phyloP scores from a whole-genome alignment of 2,329 filamentous ascomycete species.

The Chaetoscypha palmicola region DNA sequence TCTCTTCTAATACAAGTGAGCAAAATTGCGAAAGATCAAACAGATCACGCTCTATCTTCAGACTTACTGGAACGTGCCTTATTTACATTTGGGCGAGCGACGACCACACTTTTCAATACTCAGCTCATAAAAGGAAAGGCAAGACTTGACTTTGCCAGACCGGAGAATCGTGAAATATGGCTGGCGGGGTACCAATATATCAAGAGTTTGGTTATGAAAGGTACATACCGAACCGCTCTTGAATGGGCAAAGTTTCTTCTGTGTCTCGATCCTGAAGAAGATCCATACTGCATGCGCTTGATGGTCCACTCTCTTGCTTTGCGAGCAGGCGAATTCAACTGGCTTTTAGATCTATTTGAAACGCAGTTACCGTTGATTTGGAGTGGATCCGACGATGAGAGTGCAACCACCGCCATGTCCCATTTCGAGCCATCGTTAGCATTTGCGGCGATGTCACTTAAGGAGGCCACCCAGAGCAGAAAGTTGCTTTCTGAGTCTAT shows the following conservation, averaged over 20 bases:
- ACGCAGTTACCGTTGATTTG: slow-evolving; percentile 38
- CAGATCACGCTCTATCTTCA: slow-evolving; percentile 76
- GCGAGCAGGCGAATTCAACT: slow-evolving; percentile 68
- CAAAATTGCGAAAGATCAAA: slow-evolving; percentile 84
- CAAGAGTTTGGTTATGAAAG: slow-evolving; percentile 74
- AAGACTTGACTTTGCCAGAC: slow-evolving; percentile 69
- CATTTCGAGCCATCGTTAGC: slow-evolving; percentile 72
- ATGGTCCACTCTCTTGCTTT: slow-evolving; percentile 79
- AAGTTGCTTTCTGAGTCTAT: slow-evolving; percentile 61
- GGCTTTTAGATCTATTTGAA: slow-evolving; percentile 63
- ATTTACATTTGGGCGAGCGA: slow-evolving; percentile 86
- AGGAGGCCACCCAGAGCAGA: slow-evolving; percentile 58
- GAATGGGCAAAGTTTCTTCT: slow-evolving; percentile 89
- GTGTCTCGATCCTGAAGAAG: slow-evolving; percentile 60
- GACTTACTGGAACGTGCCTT: slow-evolving; percentile 86
- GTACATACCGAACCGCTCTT: slow-evolving; percentile 87
- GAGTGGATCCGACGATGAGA: neutral
- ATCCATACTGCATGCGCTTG: slow-evolving; percentile 78
- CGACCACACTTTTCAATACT: slow-evolving; percentile 73
- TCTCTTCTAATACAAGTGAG: slow-evolving; percentile 91
- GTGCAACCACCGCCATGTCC: slow-evolving; percentile 40
- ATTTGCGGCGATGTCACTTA: slow-evolving; percentile 67
- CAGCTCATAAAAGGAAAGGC: slow-evolving; percentile 72
- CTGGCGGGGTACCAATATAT: slow-evolving; percentile 86
- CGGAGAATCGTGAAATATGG: slow-evolving; percentile 90